Evolutionary conservation across 2,329 filamentous ascomycete genomes (phyloP), one percentile per base, ranked within the genome.

Genomic region (Cordyceps militaris): DNA sequence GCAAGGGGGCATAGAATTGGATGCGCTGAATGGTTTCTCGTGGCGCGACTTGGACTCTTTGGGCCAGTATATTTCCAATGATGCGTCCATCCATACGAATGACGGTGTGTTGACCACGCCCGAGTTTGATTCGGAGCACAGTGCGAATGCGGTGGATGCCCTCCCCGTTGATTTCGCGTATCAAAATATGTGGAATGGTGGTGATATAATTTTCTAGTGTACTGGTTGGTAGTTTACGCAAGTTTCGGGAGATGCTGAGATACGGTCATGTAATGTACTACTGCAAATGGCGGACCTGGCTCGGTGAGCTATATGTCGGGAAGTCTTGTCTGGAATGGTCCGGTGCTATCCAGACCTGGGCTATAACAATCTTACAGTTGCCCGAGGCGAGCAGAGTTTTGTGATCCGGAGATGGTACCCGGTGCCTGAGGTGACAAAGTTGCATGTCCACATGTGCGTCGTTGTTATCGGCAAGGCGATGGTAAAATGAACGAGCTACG

Each of bases 41-140:
- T 85, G 82, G 82, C 73, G 83, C 1, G 81, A 85, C 63, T 69
- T 85, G 5, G 79, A 80, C 58, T 82, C 82, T 1, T 76, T 85
- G 2, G 81, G 81, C 0, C 81, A 84, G 61, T 83, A 80, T 59
- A 72, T 73, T 46, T 66, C 64, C 11, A 64, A 63, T 44, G 63
- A 67, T 32, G 62, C 63, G 23, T 51, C 65, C 3, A 61, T 64
- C 3, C 60, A 59, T 49, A 60, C 63, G 38, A 56, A 61, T 5
- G 65, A 68, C 47, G 64, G 65, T n/a, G 63, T 65, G 55, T 46
- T 68, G 28, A 64, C 65, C 13, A 64, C 62, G 24, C 58, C 62
- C 3, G 64, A 66, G 10, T 65, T 66, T 32, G 65, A 64, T 46
- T 67, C 65, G 54, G 65, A 66, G 14, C 65, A 66, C 28, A 60